Evolutionary conservation across 139 green algal genomes (phyloP).

Genomic region (Ettlia oleoabundans): DNA sequence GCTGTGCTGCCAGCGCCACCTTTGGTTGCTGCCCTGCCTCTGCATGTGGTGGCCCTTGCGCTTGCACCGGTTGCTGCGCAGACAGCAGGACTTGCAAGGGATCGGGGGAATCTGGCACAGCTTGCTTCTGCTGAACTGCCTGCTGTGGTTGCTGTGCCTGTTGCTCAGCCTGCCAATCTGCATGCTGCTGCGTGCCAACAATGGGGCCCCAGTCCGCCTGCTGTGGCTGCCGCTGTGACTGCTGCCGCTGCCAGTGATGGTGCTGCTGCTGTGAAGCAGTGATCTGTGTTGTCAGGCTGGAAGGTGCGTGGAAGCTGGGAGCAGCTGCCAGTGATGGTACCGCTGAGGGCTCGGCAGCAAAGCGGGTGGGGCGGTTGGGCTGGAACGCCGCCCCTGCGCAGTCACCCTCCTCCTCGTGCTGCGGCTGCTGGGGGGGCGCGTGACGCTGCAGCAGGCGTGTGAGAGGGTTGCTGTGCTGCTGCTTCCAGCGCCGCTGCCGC

Average conservation of each 20-base stretch:
- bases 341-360: background rate
- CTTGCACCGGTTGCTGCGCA: too few relatives aligned
- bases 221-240: background rate
- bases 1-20: background rate
- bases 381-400: background rate
- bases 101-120: too few relatives aligned
- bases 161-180: background rate
- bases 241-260: background rate
- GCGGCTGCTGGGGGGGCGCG: background rate
- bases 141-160: too few relatives aligned
- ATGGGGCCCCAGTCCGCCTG: background rate
- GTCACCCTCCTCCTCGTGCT: background rate
- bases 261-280: background rate
- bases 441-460: conserved; percentile 1
- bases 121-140: too few relatives aligned
- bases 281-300: background rate
- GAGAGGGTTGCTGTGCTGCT: conserved; percentile 4
- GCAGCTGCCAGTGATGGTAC: background rate
- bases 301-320: too few relatives aligned
- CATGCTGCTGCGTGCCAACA: background rate
- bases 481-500: background rate
- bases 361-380: background rate
- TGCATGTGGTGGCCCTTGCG: background rate
- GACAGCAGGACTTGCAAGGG: too few relatives aligned
- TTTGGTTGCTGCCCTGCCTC: too few relatives aligned